These are phyloP conservation scores for Beauveria sp. DNA, from an alignment of 2,329 filamentous ascomycete species.

Conservation along the genomic window DNA sequence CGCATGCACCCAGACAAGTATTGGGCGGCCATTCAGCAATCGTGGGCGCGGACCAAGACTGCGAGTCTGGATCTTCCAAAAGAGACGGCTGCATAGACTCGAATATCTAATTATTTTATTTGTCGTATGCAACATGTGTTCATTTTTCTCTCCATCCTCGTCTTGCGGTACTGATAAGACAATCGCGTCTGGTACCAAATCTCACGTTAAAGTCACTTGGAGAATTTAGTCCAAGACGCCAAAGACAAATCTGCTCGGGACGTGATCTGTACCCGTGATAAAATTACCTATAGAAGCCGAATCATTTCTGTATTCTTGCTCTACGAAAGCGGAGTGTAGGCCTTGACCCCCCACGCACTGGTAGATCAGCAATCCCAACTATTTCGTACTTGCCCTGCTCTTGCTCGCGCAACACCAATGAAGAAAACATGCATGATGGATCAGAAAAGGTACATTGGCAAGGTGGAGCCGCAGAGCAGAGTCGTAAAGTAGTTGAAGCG, in stretches of 20 bases:
- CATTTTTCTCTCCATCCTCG: neutral
- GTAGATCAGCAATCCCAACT: neutral
- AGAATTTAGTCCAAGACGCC: no score
- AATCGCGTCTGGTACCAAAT: no score
- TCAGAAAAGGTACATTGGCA: no score
- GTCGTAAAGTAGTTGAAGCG: neutral
- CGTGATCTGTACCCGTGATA: no score
- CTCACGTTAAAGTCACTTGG: no score
- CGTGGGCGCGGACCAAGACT: neutral
- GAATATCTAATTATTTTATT: no score
- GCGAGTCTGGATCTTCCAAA: neutral
- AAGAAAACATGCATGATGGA: neutral
- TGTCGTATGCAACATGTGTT: no score
- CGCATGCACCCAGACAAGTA: constrained; percentile 47
- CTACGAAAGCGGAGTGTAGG: neutral
- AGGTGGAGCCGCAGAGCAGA: no score
- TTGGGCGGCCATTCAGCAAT: constrained; percentile 37
- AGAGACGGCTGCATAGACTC: neutral
- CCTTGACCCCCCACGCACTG: neutral
- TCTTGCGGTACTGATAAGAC: no score
- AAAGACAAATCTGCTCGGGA: no score
- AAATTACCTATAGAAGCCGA: no score
- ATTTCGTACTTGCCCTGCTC: neutral
- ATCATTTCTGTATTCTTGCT: neutral
- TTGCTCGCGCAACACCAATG: neutral